phyloP scores from a whole-genome alignment of 169 alveolate species.

The Plasmodium inui region DNA sequence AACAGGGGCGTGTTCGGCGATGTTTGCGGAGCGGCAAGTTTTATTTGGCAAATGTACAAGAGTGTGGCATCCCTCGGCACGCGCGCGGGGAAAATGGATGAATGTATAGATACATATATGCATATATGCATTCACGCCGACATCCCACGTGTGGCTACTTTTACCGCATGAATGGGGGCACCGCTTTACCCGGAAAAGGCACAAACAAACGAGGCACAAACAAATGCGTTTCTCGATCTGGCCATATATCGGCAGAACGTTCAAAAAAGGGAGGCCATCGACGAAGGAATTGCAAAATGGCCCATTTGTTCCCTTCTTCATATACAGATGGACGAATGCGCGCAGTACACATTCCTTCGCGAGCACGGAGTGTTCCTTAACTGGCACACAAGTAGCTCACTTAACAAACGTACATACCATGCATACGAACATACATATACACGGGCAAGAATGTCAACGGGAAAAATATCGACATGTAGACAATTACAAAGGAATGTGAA shows the following conservation, averaged over 20 bases:
- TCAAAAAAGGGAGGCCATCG: neutral
- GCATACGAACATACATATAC: neutral
- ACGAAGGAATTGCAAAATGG: neutral
- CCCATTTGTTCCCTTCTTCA: neutral
- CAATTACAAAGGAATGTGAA: neutral
- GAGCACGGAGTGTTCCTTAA: neutral
- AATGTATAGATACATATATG: neutral
- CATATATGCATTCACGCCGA: neutral
- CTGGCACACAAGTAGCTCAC: neutral
- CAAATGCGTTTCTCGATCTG: neutral
- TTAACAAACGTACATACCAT: neutral
- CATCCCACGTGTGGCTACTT: neutral
- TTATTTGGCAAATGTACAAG: neutral
- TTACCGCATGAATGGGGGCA: neutral
- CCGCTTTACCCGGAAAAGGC: neutral
- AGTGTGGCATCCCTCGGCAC: neutral
- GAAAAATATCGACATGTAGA: slow-evolving; percentile 2
- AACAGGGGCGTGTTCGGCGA: neutral
- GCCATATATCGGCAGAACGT: neutral
- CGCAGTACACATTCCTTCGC: neutral
- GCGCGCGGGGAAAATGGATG: neutral
- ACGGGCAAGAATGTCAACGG: neutral
- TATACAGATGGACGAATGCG: neutral
- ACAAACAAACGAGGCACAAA: neutral
- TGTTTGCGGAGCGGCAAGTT: neutral